These are phyloP conservation scores for Cunninghamia lanceolata DNA, from an alignment of 75 land plant species.

Conservation along the genomic window DNA sequence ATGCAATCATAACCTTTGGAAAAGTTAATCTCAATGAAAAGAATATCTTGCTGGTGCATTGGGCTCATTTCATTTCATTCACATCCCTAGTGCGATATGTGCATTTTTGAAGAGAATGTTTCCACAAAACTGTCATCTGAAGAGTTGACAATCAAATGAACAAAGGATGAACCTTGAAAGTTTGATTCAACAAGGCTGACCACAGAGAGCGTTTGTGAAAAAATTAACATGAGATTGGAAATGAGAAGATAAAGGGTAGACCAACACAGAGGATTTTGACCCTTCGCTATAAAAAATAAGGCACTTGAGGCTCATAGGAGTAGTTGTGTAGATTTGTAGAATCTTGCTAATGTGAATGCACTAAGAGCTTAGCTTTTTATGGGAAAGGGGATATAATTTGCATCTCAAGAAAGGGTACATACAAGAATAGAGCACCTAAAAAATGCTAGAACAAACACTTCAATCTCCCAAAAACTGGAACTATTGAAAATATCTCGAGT, in stretches of 20 bases:
- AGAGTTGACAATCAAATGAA: not conserved
- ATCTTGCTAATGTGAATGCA: too few species aligned
- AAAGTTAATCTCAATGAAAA: not conserved
- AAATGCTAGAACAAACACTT: too few species aligned
- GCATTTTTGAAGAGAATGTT: not conserved
- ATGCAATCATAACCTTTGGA: not conserved
- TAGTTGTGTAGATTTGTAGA: too few species aligned
- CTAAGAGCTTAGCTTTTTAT: too few species aligned
- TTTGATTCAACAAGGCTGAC: too few species aligned
- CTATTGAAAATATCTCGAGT: too few species aligned
- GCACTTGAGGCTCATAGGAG: not conserved
- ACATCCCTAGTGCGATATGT: not conserved
- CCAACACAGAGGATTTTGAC: not conserved
- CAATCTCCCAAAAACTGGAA: too few species aligned
- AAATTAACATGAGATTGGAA: not conserved
- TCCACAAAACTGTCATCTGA: not conserved
- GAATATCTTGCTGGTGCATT: not conserved
- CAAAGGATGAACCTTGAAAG: not conserved
- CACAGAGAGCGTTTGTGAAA: too few species aligned
- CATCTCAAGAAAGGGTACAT: too few species aligned
- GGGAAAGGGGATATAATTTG: too few species aligned
- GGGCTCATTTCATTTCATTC: not conserved
- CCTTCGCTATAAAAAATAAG: not conserved
- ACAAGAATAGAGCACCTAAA: too few species aligned
- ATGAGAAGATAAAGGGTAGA: not conserved